Evolutionary conservation across 2,329 filamentous ascomycete genomes (phyloP), one percentile per base, ranked within the genome.

Genomic region (Trichoderma pleuroti): DNA sequence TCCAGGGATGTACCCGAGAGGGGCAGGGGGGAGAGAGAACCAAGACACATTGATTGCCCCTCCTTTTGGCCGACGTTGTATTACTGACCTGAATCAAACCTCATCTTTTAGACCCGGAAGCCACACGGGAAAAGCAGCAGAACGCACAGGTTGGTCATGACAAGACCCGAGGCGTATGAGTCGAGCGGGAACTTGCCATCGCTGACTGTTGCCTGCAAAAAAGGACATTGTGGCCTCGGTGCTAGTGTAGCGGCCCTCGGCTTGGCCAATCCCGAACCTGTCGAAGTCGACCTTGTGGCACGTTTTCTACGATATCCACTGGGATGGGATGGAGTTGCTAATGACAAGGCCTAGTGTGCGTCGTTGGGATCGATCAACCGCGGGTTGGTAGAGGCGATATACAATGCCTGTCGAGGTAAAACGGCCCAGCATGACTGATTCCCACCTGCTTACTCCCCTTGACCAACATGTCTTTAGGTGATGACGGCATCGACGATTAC

Each of bases 301-400:
- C 75, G 71, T 72, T 62, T 70, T 54, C 42, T 39, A 6, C 21
- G 21, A 54, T 36, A n/a, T 36, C 59, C 26, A 42, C 56, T 34
- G 39, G 36, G 39, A 42, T 66, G n/a, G 57, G 26, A 18, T 30
- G 16, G 32, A 24, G 14, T n/a, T 34, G 56, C 69, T 73, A 70
- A 73, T 30, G 11, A 24, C 49, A 56, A 42, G 63, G 28, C 42
- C 54, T 73, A 92, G 90, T 88, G 92, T 28, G 93, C 95, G 0
- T 98, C 95, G 0, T 82, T 98, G 6, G 96, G 95, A 21, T 89
- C 89, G 10, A 78, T 98, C 54, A 93, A 90, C 67, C 84, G 87
- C 54, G 86, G 88, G 8, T 89, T 97, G 71, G 80, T 98, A 32
- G 80, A 79, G 67, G 82, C 84, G 11, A 80, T 90, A 21, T 88